A percentile compares a stretch with the other conserved stretches of the same genome.
These are phyloP conservation scores for Citrus cavaleriei DNA, from an alignment of 345 rosid genomes.

Conservation along the genomic window DNA sequence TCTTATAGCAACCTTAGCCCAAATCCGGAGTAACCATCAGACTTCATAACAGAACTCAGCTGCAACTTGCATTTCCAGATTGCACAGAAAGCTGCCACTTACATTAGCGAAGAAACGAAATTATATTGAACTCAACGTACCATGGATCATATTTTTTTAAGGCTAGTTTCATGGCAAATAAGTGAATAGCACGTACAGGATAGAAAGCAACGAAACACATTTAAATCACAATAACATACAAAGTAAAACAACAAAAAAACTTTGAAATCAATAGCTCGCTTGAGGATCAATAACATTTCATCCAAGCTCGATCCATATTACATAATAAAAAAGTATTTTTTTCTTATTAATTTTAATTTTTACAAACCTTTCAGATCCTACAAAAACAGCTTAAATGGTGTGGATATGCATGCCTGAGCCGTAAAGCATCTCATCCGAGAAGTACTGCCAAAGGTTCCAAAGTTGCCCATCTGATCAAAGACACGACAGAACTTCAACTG, in stretches of 20 bases:
- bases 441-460: conserved; percentile 33
- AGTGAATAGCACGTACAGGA: neutral
- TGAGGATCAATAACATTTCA: conserved; percentile 3
- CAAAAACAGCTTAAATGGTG: neutral
- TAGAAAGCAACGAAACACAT: neutral
- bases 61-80: too few species aligned
- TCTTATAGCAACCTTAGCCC: too few species aligned
- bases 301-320: neutral
- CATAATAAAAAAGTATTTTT: too few species aligned
- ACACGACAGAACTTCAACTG: neutral
- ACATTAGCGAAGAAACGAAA: too few species aligned
- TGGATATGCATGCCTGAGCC: conserved; percentile 6
- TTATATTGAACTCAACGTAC: neutral
- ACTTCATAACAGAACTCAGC: too few species aligned
- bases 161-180: neutral
- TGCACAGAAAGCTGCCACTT: too few species aligned
- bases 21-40: too few species aligned
- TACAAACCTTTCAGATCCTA: neutral
- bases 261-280: neutral
- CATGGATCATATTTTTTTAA: neutral
- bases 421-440: neutral
- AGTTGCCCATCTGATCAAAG: conserved; percentile 37
- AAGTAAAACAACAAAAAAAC: too few species aligned
- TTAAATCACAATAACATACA: neutral
- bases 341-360: too few species aligned